phyloP scores from a whole-genome alignment of 352 stramenopile genomes.

The Globisporangium irregulare region DNA sequence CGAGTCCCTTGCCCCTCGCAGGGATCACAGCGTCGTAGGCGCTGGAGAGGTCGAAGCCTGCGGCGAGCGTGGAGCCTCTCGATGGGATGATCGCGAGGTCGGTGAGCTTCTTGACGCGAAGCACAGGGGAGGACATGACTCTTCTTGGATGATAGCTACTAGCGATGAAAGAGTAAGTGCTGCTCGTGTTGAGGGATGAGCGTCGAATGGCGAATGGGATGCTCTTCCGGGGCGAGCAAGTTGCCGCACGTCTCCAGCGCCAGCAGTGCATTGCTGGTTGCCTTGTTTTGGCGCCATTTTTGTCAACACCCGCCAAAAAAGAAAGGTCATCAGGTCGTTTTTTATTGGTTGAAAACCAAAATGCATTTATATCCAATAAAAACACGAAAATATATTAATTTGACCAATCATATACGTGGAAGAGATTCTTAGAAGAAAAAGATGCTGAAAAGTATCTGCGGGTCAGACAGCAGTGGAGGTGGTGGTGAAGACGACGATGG shows the following conservation, averaged over 20 bases:
- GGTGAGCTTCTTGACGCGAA: constrained; percentile 86
- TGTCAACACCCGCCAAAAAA: constrained; percentile 4
- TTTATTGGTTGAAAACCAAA: background rate
- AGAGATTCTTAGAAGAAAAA: no score
- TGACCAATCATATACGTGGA: background rate
- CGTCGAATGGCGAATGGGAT: constrained; percentile 8
- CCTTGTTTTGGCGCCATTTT: constrained; percentile 17
- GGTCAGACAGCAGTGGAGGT: background rate
- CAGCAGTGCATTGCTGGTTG: background rate
- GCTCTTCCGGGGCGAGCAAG: background rate
- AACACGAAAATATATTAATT: background rate
- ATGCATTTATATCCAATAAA: background rate
- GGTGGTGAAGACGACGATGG: background rate
- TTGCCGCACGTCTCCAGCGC: background rate
- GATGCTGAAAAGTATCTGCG: background rate
- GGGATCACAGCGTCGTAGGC: constrained; percentile 89
- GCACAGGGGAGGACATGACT: constrained; percentile 26
- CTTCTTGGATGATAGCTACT: background rate
- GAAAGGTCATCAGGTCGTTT: no score
- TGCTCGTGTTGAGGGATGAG: background rate
- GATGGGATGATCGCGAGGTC: constrained; percentile 77
- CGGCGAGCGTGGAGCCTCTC: constrained; percentile 71
- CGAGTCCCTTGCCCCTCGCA: constrained; percentile 90
- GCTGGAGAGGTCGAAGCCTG: constrained; percentile 82
- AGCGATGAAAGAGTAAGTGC: background rate